Percentiles rank a stretch among this genome's conserved stretches.
These are phyloP conservation scores for Ophiocordyceps camponoti-rufipedis DNA, from an alignment of 2,329 filamentous ascomycete genomes.

Conservation along the genomic window DNA sequence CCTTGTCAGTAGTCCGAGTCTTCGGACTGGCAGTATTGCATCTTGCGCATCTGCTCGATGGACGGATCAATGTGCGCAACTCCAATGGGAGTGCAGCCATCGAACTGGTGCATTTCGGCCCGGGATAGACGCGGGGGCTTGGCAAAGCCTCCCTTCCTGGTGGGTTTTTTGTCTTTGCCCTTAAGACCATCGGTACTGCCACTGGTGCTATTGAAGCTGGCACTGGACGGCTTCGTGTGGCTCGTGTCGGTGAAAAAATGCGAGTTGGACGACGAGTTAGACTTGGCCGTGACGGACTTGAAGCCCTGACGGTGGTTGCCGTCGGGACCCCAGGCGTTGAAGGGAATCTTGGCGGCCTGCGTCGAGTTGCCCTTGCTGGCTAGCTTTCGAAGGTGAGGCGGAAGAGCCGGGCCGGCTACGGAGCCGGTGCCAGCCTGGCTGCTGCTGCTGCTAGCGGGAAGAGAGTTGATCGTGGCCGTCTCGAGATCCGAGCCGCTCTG, in stretches of 20 bases:
- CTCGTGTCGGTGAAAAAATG: conserved; percentile 2
- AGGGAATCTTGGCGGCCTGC: conserved; percentile 6
- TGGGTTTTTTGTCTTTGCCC: not conserved
- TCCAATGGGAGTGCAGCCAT: not conserved
- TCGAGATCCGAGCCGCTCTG: not conserved
- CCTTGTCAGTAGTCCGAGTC: conserved; percentile 5
- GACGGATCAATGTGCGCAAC: conserved; percentile 3
- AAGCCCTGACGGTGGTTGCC: conserved; percentile 7
- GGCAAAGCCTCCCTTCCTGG: conserved; percentile 7
- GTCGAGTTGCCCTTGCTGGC: conserved; percentile 7
- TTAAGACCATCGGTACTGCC: not conserved
- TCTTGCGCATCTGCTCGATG: conserved; percentile 4
- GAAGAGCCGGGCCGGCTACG: not conserved
- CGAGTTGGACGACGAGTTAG: conserved; percentile 3
- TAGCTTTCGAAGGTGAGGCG: not conserved
- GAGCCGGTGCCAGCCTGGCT: not conserved
- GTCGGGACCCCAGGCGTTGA: conserved; percentile 14
- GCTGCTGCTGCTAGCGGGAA: not conserved
- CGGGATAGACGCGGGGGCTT: conserved; percentile 4
- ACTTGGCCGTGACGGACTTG: conserved; percentile 9
- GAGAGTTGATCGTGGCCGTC: not conserved
- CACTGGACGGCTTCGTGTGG: not conserved
- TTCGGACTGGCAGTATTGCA: conserved; percentile 8
- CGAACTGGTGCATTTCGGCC: not conserved
- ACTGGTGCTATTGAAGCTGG: not conserved